Conservation (phyloP, 495 filamentous ascomycete species). For the Pyronema omphalodes region DNA sequence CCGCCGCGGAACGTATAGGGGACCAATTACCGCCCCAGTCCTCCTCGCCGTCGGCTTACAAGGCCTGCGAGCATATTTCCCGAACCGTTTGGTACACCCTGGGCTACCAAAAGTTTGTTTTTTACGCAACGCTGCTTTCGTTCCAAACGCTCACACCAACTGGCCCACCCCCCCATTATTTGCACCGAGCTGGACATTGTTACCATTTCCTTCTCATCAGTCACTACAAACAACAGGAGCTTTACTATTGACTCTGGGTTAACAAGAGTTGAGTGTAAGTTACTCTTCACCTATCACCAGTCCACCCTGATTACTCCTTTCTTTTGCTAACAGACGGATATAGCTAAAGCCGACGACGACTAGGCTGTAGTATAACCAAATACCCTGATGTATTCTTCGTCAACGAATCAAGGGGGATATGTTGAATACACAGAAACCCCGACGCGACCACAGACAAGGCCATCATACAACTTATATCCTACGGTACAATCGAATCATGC, state of each 20-base stretch:
- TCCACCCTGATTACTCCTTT: neutral
- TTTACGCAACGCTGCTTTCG: neutral
- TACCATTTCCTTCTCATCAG: neutral
- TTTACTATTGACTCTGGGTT: neutral
- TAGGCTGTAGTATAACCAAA: neutral
- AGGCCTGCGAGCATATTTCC: neutral
- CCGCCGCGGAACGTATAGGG: neutral
- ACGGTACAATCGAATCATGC: neutral
- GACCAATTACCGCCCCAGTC: neutral
- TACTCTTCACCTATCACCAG: neutral
- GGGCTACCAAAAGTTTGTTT: constrained; percentile 1
- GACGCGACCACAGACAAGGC: constrained; percentile 3
- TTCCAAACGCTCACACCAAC: constrained; percentile 1
- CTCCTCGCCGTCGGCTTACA: neutral
- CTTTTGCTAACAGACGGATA: neutral
- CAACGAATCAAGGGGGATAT: constrained; percentile 2
- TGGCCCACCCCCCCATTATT: neutral
- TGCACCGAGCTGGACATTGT: neutral
- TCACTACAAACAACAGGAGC: neutral
- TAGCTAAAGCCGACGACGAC: neutral
- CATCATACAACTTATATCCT: constrained; percentile 1
- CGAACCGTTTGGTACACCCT: neutral
- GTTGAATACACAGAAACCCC: constrained; percentile 8
- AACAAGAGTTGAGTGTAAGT: too few relatives aligned
- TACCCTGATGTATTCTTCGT: neutral